Evolutionary conservation across 257 asterid genomes (phyloP).

Genomic region (Solanum sitiens): DNA sequence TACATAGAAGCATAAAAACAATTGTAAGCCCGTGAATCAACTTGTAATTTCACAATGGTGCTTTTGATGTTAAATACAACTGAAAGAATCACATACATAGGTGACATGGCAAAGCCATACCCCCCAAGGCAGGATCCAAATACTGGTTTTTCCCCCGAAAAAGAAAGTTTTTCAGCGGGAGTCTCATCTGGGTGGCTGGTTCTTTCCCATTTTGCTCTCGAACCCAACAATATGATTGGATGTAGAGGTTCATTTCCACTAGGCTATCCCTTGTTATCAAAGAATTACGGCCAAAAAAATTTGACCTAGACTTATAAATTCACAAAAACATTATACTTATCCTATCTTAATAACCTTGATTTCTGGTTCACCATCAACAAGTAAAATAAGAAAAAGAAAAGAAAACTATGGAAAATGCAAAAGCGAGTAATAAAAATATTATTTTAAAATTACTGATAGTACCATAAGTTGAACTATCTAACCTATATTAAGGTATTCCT

Average conservation of each 20-base stretch:
- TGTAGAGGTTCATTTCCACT: not conserved
- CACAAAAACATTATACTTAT: not conserved
- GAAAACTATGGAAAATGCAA: not conserved
- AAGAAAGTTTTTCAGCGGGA: not conserved
- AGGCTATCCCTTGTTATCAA: not conserved
- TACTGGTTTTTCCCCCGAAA: not conserved
- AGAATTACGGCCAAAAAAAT: not conserved
- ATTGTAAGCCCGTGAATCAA: not conserved
- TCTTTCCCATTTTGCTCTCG: not conserved
- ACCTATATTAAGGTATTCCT: not conserved
- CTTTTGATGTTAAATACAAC: not conserved
- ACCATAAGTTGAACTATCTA: not conserved
- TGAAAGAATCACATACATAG: not conserved
- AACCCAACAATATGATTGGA: not conserved
- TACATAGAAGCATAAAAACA: constrained; percentile 14
- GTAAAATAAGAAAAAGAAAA: not conserved
- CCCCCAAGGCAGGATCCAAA: not conserved
- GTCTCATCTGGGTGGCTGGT: not conserved
- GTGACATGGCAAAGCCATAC: not conserved
- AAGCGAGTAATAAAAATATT: not conserved
- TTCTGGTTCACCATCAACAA: not conserved
- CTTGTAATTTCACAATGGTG: not conserved
- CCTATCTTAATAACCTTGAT: not conserved
- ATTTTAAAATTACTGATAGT: not conserved
- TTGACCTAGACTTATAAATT: not conserved